Percentiles rank a stretch among this genome's conserved stretches.
These are phyloP conservation scores for Phlyctochytrium arcticum DNA, from an alignment of 192 early-diverging fungal genomes.

Conservation along the genomic window DNA sequence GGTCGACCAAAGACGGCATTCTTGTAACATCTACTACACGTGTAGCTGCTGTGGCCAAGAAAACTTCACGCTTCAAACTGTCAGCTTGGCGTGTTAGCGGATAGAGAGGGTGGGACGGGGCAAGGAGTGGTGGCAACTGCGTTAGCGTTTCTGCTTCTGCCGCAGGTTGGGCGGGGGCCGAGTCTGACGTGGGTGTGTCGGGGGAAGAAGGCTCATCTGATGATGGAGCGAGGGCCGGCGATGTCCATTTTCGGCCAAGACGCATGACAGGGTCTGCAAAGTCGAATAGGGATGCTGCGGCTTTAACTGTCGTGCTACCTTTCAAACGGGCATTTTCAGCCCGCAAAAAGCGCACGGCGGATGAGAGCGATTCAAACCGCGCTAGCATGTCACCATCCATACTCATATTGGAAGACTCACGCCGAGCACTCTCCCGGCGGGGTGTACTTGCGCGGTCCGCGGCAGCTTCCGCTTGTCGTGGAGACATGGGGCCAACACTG, in stretches of 20 bases:
- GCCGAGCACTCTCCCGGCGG: too few relatives aligned
- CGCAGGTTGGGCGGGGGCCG: neutral
- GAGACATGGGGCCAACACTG: too few relatives aligned
- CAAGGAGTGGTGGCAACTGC: neutral
- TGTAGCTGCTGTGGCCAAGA: neutral
- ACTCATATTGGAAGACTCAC: too few relatives aligned
- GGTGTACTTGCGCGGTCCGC: neutral
- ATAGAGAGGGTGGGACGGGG: neutral
- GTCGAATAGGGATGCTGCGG: slow-evolving; percentile 28
- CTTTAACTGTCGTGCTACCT: slow-evolving; percentile 42
- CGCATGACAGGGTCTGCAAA: slow-evolving; percentile 40
- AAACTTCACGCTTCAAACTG: slow-evolving; percentile 1
- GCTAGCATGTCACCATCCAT: slow-evolving; percentile 78
- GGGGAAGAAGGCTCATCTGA: neutral
- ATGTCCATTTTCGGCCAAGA: neutral
- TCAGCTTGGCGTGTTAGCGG: too few relatives aligned
- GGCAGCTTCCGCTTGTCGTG: too few relatives aligned
- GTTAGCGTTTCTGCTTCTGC: neutral
- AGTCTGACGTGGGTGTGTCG: neutral
- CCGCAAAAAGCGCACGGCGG: slow-evolving; percentile 70
- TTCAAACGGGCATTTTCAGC: slow-evolving; percentile 81
- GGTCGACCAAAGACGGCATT: neutral
- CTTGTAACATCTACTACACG: slow-evolving; percentile 12
- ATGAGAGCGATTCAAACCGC: slow-evolving; percentile 70
- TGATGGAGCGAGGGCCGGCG: neutral